phyloP scores from a whole-genome alignment of 371 early-diverging fungal species.

The Umbelopsis sp. region DNA sequence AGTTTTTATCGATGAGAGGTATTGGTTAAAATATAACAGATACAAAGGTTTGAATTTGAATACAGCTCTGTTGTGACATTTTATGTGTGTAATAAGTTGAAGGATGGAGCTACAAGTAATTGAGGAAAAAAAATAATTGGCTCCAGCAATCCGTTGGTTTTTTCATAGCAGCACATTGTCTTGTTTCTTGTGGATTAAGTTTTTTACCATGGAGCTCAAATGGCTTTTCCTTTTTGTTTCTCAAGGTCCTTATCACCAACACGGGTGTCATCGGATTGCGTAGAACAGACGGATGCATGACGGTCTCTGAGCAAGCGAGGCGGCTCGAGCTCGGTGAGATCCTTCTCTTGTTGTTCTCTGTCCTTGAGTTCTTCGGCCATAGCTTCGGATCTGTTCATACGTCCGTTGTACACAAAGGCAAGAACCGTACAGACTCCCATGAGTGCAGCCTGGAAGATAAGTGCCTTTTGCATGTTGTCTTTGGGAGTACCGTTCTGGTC shows the following conservation, averaged over 20 bases:
- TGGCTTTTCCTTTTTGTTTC: constrained; percentile 8
- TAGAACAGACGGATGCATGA: background rate
- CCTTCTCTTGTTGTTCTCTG: constrained; percentile 3
- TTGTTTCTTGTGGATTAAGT: too few species aligned
- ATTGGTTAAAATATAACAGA: background rate
- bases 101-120: background rate
- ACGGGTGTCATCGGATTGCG: constrained; percentile 9
- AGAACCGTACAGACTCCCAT: constrained; percentile 18
- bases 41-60: background rate
- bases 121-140: too few species aligned
- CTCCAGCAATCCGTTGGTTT: too few species aligned
- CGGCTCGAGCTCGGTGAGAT: background rate
- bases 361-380: constrained; percentile 8
- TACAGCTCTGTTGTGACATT: background rate
- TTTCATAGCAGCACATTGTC: too few species aligned
- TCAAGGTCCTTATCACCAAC: background rate
- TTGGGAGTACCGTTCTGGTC: constrained; percentile 21
- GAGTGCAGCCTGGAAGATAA: constrained; percentile 22
- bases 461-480: constrained; percentile 24
- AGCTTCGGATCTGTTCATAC: constrained; percentile 22
- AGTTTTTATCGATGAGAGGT: background rate
- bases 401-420: constrained; percentile 25
- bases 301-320: background rate
- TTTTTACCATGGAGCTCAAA: background rate
- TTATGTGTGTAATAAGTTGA: background rate